Evolutionary conservation across 2,329 filamentous ascomycete genomes (phyloP).

Genomic region (Sporothrix protearum): DNA sequence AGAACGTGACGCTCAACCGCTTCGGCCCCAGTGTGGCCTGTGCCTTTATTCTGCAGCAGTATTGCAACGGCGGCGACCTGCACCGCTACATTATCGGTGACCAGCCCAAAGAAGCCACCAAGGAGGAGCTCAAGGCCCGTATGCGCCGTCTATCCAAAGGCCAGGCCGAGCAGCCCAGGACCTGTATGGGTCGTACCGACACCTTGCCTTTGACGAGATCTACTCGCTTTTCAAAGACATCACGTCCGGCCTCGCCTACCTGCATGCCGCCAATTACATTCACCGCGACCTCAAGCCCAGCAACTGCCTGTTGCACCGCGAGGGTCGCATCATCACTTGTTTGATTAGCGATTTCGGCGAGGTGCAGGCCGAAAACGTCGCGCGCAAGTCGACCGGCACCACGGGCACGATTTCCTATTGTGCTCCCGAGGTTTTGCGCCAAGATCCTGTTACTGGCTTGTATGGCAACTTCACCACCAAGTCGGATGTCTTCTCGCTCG

Average conservation of each 20-base stretch:
- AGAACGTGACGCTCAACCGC: constrained; percentile 76
- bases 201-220: constrained; percentile 77
- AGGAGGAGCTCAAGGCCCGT: constrained; percentile 84
- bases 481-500: constrained; percentile 95
- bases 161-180: constrained; percentile 61
- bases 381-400: constrained; percentile 83
- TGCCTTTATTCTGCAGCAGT: constrained; percentile 95
- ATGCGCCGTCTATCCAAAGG: constrained; percentile 79
- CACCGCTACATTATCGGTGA: constrained; percentile 80
- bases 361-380: constrained; percentile 78
- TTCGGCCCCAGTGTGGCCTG: constrained; percentile 92
- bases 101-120: constrained; percentile 60
- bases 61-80: constrained; percentile 90
- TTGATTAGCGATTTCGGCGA: constrained; percentile 98
- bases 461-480: constrained; percentile 95
- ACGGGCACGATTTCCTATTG: constrained; percentile 98
- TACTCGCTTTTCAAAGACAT: constrained; percentile 97
- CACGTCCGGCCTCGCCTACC: constrained; percentile 82
- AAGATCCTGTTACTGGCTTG: constrained; percentile 60
- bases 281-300: constrained; percentile 94
- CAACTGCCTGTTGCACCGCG: constrained; percentile 84
- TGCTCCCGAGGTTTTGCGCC: constrained; percentile 83
- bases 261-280: constrained; percentile 89
- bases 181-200: constrained; percentile 35
- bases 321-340: constrained; percentile 67